A percentile compares a stretch with the other conserved stretches of the same genome.
These are phyloP conservation scores for Allium fistulosum DNA, from an alignment of 106 monocot species.

Conservation along the genomic window DNA sequence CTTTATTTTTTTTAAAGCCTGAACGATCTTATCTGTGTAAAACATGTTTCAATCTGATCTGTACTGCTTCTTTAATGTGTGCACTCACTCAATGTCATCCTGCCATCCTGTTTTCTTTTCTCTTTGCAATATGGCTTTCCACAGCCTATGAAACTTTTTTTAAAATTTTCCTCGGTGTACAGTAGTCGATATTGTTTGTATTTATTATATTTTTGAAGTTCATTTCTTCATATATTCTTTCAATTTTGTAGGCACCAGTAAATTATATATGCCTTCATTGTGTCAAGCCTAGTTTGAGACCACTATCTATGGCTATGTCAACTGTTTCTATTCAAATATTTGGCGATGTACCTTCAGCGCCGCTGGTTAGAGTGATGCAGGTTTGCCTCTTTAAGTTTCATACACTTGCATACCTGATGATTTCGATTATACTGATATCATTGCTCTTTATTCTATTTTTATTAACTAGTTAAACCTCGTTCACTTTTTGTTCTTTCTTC, in stretches of 20 bases:
- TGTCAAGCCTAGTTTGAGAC: slow-evolving; percentile 79
- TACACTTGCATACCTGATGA: not conserved
- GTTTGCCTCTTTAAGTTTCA: slow-evolving; percentile 27
- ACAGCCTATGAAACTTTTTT: no score
- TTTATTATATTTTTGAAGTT: not conserved
- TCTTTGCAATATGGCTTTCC: no score
- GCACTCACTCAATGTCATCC: no score
- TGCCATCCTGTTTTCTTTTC: no score
- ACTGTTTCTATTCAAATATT: slow-evolving; percentile 97
- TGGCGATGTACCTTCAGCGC: slow-evolving; percentile 96
- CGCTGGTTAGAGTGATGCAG: slow-evolving; percentile 87
- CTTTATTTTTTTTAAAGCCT: no score
- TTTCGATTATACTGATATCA: not conserved
- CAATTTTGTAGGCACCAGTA: slow-evolving; percentile 61
- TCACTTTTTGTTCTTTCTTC: not conserved
- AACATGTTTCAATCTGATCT: no score
- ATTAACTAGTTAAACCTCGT: not conserved
- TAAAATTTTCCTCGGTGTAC: not conserved
- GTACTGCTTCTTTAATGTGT: no score
- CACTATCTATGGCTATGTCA: slow-evolving; percentile 96
- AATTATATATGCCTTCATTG: slow-evolving; percentile 91
- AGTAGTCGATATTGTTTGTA: not conserved
- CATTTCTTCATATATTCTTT: not conserved
- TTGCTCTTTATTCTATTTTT: not conserved
- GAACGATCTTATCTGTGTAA: no score